phyloP scores from a whole-genome alignment of 2,329 filamentous ascomycete species.

The Camillea tinctor region DNA sequence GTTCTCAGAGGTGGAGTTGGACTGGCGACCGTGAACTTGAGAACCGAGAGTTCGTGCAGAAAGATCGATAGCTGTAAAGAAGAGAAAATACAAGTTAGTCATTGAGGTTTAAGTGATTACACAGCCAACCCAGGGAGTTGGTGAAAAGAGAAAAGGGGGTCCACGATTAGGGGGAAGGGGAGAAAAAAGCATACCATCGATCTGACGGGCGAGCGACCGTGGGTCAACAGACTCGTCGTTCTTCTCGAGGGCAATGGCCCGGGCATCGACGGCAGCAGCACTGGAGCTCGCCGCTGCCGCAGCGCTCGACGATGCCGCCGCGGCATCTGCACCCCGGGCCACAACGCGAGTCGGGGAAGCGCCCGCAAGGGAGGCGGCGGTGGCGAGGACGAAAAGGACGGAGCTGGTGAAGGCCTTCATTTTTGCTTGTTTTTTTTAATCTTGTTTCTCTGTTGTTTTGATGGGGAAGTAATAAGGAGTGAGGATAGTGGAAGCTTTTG shows the following conservation, averaged over 20 bases:
- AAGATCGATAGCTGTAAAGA: not conserved
- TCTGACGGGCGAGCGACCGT: not conserved
- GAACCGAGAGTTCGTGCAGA: not conserved
- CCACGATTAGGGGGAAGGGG: not conserved
- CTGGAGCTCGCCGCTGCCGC: constrained; percentile 1
- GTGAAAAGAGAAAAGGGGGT: not conserved
- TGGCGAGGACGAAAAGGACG: constrained; percentile 1
- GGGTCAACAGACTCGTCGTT: not conserved
- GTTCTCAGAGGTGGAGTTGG: not conserved
- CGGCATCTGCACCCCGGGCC: not conserved
- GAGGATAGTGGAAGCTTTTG: too few species aligned
- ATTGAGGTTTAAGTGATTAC: not conserved
- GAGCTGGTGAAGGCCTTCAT: constrained; percentile 2
- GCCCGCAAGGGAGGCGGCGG: not conserved
- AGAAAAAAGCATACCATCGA: not conserved
- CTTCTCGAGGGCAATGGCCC: not conserved
- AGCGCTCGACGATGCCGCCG: not conserved
- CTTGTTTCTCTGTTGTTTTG: too few species aligned
- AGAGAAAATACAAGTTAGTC: not conserved
- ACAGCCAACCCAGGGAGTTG: not conserved
- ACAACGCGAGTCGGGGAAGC: not conserved
- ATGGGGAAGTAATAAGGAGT: too few species aligned
- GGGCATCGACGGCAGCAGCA: not conserved
- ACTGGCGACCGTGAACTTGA: not conserved
- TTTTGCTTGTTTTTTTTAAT: not conserved